Conservation (phyloP, 2,329 filamentous ascomycete species). For the Calonectria henricotiae region DNA sequence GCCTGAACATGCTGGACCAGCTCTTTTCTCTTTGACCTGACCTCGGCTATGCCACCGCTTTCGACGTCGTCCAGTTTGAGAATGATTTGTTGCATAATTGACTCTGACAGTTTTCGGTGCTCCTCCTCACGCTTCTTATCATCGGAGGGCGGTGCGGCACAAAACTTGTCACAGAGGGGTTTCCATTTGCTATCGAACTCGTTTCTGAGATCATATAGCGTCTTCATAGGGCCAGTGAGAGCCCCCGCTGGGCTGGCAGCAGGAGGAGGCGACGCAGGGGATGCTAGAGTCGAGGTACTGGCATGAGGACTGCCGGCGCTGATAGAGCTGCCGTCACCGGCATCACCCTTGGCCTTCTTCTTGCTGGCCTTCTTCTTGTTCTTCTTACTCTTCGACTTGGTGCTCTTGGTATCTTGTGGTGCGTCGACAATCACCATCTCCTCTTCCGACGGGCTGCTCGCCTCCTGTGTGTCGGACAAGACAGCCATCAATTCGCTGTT, state of each 20-base stretch:
- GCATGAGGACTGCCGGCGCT: constrained; percentile 64
- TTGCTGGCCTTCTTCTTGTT: constrained; percentile 64
- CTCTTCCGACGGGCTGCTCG: constrained; percentile 61
- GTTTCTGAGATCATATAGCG: constrained; percentile 76
- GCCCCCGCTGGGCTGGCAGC: constrained; percentile 50
- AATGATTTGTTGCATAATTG: constrained; percentile 81
- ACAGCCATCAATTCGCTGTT: constrained; percentile 72
- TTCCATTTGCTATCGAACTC: constrained; percentile 77
- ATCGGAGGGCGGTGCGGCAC: constrained; percentile 75
- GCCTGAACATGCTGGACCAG: constrained; percentile 81
- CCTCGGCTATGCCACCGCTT: constrained; percentile 78
- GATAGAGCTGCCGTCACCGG: constrained; percentile 58
- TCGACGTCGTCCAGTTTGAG: constrained; percentile 86
- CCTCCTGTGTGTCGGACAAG: constrained; percentile 60
- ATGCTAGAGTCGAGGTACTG: constrained; percentile 61
- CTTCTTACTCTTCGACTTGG: constrained; percentile 60
- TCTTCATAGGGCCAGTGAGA: constrained; percentile 63
- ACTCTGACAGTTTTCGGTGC: constrained; percentile 83
- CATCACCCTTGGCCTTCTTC: constrained; percentile 51
- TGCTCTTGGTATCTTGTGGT: constrained; percentile 45
- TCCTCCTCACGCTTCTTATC: constrained; percentile 80
- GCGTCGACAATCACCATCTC: constrained; percentile 65
- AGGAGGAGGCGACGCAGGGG: constrained; percentile 49
- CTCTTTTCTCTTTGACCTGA: constrained; percentile 78
- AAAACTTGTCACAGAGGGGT: constrained; percentile 77